phyloP scores from a whole-genome alignment of 2,329 filamentous ascomycete species.

The Hymenoscyphus occultus region DNA sequence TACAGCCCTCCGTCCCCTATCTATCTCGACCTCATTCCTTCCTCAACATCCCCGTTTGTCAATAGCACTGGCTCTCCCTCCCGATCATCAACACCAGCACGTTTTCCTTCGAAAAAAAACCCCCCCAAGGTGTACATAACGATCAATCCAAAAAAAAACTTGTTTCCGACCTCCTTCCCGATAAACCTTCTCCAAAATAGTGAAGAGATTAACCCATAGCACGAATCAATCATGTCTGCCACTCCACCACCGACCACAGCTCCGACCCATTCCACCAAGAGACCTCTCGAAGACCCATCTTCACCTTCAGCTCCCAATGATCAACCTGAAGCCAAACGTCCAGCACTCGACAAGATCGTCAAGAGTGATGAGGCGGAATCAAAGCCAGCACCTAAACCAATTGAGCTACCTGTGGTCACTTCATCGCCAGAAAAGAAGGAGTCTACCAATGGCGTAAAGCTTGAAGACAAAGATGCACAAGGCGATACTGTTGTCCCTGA shows the following conservation, averaged over 20 bases:
- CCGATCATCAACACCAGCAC: constrained; percentile 67
- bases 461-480: constrained; percentile 55
- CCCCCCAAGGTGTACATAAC: constrained; percentile 80
- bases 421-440: constrained; percentile 39
- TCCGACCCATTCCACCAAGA: constrained; percentile 75
- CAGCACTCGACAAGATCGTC: constrained; percentile 87
- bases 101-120: constrained; percentile 77
- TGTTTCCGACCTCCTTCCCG: constrained; percentile 46
- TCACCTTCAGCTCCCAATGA: constrained; percentile 89
- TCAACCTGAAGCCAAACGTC: constrained; percentile 95
- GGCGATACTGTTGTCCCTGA: constrained; percentile 69
- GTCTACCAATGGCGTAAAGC: constrained; percentile 46
- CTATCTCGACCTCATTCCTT: constrained; percentile 33
- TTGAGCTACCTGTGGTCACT: constrained; percentile 46
- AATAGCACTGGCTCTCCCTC: constrained; percentile 37
- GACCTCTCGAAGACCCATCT: constrained; percentile 93
- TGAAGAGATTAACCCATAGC: constrained; percentile 41
- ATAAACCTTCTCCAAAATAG: constrained; percentile 39
- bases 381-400: constrained; percentile 39
- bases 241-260: constrained; percentile 53
- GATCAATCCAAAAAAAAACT: constrained; percentile 54
- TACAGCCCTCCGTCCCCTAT: constrained; percentile 37
- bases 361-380: constrained; percentile 56
- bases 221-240: constrained; percentile 69
- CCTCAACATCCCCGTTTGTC: constrained; percentile 34